These are phyloP conservation scores for Penstemon davidsonii DNA, from an alignment of 257 asterid genomes.

Conservation along the genomic window DNA sequence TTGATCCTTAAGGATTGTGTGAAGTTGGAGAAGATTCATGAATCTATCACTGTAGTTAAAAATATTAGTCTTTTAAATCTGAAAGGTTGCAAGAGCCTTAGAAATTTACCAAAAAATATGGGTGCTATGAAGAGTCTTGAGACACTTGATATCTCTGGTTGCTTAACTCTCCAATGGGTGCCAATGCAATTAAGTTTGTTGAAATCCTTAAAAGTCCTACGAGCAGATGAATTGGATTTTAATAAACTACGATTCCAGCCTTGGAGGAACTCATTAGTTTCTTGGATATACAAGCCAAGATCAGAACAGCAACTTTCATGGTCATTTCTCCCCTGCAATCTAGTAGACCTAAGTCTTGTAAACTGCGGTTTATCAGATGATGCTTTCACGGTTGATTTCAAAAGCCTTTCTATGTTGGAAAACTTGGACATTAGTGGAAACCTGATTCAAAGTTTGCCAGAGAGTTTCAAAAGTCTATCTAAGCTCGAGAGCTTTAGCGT, in stretches of 20 bases:
- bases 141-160: neutral
- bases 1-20: constrained; percentile 26
- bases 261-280: neutral
- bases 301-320: neutral
- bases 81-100: constrained; percentile 21
- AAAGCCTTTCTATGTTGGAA: too few relatives aligned
- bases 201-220: too few relatives aligned
- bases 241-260: neutral
- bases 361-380: constrained; percentile 25
- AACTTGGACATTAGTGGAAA: constrained; percentile 23
- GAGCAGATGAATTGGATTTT: constrained; percentile 13
- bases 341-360: constrained; percentile 23
- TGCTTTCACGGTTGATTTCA: constrained; percentile 1
- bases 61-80: constrained; percentile 17
- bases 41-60: constrained; percentile 17
- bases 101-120: constrained; percentile 21
- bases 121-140: constrained; percentile 18
- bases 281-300: constrained; percentile 19
- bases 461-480: too few relatives aligned
- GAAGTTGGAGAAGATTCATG: constrained; percentile 28
- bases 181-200: too few relatives aligned
- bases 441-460: neutral
- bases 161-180: too few relatives aligned
- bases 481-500: too few relatives aligned
- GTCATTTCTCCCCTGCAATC: constrained; percentile 21